Conservation (phyloP, 768 basidiomycete genomes). For the Leccinum subtestaceum region DNA sequence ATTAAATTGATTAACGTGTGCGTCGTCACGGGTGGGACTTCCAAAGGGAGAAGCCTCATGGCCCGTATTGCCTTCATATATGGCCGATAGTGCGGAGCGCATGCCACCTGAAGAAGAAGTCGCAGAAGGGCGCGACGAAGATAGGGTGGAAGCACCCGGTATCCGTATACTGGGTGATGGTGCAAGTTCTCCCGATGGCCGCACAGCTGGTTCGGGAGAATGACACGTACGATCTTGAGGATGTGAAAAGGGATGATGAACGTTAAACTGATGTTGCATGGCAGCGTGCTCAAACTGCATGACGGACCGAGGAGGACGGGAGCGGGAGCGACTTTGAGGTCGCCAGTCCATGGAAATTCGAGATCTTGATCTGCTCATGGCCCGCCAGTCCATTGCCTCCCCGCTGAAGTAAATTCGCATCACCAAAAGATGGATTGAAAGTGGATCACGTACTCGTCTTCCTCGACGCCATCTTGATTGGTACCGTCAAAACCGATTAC, state of each 20-base stretch:
- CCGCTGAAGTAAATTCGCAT: slow-evolving; percentile 35
- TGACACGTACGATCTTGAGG: slow-evolving; percentile 25
- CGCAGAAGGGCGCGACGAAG: slow-evolving; percentile 47
- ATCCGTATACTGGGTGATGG: slow-evolving; percentile 35
- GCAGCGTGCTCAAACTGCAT: slow-evolving; percentile 46
- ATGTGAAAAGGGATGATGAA: slow-evolving; percentile 45
- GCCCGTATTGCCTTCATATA: slow-evolving; percentile 45
- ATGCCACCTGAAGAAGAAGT: slow-evolving; percentile 38
- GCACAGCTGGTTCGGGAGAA: slow-evolving; percentile 27
- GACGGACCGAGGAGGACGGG: slow-evolving; percentile 62
- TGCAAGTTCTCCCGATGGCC: slow-evolving; percentile 20
- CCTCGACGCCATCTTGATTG: slow-evolving; percentile 67
- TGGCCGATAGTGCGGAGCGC: slow-evolving; percentile 44
- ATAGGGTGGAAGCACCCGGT: slow-evolving; percentile 43
- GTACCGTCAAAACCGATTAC: slow-evolving; percentile 81
- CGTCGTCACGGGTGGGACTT: slow-evolving; percentile 29
- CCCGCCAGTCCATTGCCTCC: slow-evolving; percentile 89
- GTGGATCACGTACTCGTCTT: slow-evolving; percentile 62
- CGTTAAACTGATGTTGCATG: slow-evolving; percentile 38
- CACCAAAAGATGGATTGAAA: slow-evolving; percentile 22
- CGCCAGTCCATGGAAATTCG: slow-evolving; percentile 92
- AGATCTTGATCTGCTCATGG: slow-evolving; percentile 87
- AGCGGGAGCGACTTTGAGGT: slow-evolving; percentile 72
- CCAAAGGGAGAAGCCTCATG: slow-evolving; percentile 37
- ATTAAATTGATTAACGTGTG: slow-evolving; percentile 35